These are phyloP conservation scores for Neurospora terricola DNA, from an alignment of 495 filamentous ascomycete species.

Conservation along the genomic window DNA sequence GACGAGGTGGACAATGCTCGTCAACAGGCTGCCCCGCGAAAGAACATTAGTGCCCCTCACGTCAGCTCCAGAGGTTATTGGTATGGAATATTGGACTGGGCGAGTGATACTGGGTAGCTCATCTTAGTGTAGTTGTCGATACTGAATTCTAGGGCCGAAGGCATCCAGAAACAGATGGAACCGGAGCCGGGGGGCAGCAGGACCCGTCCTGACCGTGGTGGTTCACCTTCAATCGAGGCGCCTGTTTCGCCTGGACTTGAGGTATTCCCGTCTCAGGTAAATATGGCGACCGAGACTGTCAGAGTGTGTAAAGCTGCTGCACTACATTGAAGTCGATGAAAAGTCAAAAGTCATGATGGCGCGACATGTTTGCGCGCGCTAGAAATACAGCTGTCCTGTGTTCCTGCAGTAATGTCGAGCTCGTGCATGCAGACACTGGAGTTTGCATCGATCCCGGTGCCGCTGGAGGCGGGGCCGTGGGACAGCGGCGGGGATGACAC, in stretches of 20 bases:
- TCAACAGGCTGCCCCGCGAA: not conserved
- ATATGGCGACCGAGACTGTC: not conserved
- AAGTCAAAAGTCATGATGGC: not conserved
- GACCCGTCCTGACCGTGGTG: not conserved
- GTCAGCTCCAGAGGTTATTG: not conserved
- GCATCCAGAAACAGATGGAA: not conserved
- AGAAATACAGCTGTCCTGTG: not conserved
- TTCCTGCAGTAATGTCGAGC: not conserved
- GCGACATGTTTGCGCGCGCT: not conserved
- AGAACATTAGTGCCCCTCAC: not conserved
- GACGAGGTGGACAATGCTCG: not conserved
- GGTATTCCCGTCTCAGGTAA: not conserved
- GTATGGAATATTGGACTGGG: not conserved
- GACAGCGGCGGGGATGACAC: not conserved
- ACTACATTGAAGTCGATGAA: not conserved
- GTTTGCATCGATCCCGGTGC: not conserved
- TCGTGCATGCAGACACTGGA: not conserved
- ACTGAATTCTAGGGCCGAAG: not conserved
- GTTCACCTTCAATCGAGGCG: not conserved
- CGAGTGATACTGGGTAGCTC: not conserved
- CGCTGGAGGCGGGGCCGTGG: not conserved
- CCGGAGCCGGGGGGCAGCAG: not conserved
- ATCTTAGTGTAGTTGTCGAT: not conserved
- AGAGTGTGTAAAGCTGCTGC: not conserved
- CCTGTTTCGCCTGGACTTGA: not conserved